Evolutionary conservation across 768 basidiomycete species (phyloP), one percentile per base, ranked within the genome.

Genomic region (Termitomyces sp.): DNA sequence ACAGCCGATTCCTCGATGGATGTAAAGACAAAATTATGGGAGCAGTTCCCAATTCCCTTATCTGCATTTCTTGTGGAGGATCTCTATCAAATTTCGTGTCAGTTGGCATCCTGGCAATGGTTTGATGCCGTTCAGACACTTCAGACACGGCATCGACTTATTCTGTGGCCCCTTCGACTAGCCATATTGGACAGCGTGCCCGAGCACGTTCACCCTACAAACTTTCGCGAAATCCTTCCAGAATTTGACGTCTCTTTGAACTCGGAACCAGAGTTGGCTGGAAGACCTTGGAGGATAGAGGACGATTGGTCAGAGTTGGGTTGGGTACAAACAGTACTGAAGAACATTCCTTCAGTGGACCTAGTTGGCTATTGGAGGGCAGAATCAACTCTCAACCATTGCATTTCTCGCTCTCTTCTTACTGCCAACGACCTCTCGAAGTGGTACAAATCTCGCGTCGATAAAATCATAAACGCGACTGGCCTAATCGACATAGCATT

Each of bases 401-500:
- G 4, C 23, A 46, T 57, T 27, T 59, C 64, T 41, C 57, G 63
- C 27, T 60, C 68, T 16, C 78, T 77, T 1, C 68, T 86, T 21
- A 66, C 81, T 3, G 71, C 76, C 0, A 71, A 73, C 11, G 80
- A 84, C 31, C 75, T 98, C 7, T 73, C 83, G 5, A 53, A 66
- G 25, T 98, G 95, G 95, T 98, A 97, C 73, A 80, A 73, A 62
- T 63, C 58, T 4, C 86, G 86, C 32, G 84, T 92, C 25, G 74
- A 86, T 40, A 59, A 65, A 14, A 80, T 93, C 58, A 81, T 95
- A 27, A 68, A 75, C 7, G 73, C 76, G 0, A 85, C 87, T 0
- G 95, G 94, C 1, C 81, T 93, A 72, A 74, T 95, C 42, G 89
- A 95, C 63, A 70, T 83, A 34, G 92, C 94, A 4, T 77, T 98